A percentile compares a stretch with the other conserved stretches of the same genome.
phyloP scores from a whole-genome alignment of 495 filamentous ascomycete species.

The Xylaria venustula region DNA sequence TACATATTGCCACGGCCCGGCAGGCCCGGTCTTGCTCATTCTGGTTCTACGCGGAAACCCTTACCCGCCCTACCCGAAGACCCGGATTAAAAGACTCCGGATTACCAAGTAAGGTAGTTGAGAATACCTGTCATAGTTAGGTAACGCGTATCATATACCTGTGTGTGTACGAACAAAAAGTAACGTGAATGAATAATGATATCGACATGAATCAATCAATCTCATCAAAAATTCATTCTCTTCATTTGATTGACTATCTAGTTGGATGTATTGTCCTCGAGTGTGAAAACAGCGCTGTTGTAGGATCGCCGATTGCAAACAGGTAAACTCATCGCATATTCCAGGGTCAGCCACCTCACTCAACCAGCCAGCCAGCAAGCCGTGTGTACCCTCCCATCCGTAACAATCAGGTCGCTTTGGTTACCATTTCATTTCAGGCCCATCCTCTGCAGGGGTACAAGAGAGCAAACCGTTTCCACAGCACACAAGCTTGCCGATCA shows the following conservation, averaged over 20 bases:
- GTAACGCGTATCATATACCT: background rate
- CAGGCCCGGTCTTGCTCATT: constrained; percentile 23
- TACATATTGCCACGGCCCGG: constrained; percentile 18
- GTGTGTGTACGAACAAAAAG: background rate
- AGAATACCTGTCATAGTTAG: background rate
- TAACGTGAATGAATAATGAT: constrained; percentile 24
- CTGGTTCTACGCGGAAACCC: constrained; percentile 38
- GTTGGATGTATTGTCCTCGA: background rate
- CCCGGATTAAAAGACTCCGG: constrained; percentile 30
- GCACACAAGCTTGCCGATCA: background rate
- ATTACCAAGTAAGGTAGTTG: background rate
- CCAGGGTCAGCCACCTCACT: background rate
- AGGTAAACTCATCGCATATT: constrained; percentile 2
- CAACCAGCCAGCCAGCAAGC: too few species aligned
- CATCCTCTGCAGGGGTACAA: background rate
- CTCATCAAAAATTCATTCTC: background rate
- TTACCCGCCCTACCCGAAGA: constrained; percentile 52
- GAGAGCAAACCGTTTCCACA: background rate
- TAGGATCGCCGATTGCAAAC: background rate
- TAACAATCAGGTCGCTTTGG: too few species aligned
- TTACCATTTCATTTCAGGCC: background rate
- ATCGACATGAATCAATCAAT: background rate
- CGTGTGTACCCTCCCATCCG: background rate
- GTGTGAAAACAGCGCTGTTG: constrained; percentile 6
- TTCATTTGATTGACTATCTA: background rate